Evolutionary conservation across 2,329 filamentous ascomycete genomes (phyloP).

Genomic region (Colletotrichum aenigma): DNA sequence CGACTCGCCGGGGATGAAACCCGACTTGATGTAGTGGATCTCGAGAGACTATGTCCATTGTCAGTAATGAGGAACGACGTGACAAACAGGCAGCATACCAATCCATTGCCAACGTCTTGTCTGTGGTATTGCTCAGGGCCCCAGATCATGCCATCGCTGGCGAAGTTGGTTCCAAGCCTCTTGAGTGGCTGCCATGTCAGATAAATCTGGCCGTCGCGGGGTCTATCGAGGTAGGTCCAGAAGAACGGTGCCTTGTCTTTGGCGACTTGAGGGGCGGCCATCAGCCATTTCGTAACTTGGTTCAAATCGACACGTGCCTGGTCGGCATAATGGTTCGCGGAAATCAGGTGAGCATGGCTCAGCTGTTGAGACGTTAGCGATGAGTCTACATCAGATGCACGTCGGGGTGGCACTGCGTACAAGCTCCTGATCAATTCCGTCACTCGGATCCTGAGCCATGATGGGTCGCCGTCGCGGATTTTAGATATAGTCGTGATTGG

Average conservation of each 20-base stretch:
- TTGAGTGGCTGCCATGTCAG: slow-evolving; percentile 87
- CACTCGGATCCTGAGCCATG: slow-evolving; percentile 23
- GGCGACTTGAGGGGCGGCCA: slow-evolving; percentile 83
- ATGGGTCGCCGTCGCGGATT: not conserved
- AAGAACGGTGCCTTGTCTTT: slow-evolving; percentile 85
- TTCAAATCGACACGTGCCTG: slow-evolving; percentile 73
- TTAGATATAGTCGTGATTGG: not conserved
- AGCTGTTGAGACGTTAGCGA: slow-evolving; percentile 56
- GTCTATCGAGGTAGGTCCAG: slow-evolving; percentile 89
- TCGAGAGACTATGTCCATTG: slow-evolving; percentile 74
- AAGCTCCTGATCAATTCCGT: slow-evolving; percentile 21
- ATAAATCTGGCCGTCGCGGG: slow-evolving; percentile 80
- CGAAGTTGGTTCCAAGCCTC: slow-evolving; percentile 73
- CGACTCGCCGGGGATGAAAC: slow-evolving; percentile 78
- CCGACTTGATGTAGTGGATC: slow-evolving; percentile 81
- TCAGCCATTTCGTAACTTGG: slow-evolving; percentile 82
- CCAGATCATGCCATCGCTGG: slow-evolving; percentile 94
- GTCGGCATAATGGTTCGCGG: slow-evolving; percentile 78
- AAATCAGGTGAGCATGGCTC: slow-evolving; percentile 89
- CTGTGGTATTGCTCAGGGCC: slow-evolving; percentile 77
- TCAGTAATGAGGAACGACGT: not conserved
- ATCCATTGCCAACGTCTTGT: slow-evolving; percentile 69
- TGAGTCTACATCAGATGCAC: slow-evolving; percentile 35
- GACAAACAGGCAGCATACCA: slow-evolving; percentile 46
- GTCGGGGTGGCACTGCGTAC: not conserved